These are phyloP conservation scores for Rhinocladiella mackenziei DNA, from an alignment of 2,329 filamentous ascomycete genomes.

Conservation along the genomic window DNA sequence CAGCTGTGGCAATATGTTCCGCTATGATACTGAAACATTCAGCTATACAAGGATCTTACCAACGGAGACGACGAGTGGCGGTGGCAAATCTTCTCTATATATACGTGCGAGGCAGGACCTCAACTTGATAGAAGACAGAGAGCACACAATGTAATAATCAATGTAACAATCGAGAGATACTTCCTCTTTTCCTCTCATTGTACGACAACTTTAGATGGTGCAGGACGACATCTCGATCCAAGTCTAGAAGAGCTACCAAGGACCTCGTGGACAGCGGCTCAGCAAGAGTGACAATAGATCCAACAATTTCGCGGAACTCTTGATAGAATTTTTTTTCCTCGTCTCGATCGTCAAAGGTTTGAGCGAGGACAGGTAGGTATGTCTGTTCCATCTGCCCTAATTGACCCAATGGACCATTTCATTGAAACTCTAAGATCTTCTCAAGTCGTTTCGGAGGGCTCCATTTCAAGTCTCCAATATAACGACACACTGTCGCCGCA, in stretches of 20 bases:
- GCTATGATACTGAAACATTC: too few species aligned
- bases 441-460: neutral
- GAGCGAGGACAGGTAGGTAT: neutral
- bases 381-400: neutral
- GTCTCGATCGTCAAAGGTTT: neutral
- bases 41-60: too few species aligned
- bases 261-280: neutral
- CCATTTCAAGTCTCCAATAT: neutral
- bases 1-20: too few species aligned
- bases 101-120: too few species aligned
- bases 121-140: neutral
- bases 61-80: too few species aligned
- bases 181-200: too few species aligned
- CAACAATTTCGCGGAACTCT: neutral
- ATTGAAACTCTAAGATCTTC: neutral
- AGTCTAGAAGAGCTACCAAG: too few species aligned
- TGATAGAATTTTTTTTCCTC: neutral
- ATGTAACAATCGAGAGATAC: neutral
- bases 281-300: neutral
- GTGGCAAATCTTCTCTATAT: too few species aligned
- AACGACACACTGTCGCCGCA: neutral
- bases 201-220: too few species aligned
- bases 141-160: neutral
- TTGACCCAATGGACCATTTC: neutral
- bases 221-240: too few species aligned